These are phyloP conservation scores for Millerozyma miso DNA, from an alignment of 805 yeast genomes.

Conservation along the genomic window DNA sequence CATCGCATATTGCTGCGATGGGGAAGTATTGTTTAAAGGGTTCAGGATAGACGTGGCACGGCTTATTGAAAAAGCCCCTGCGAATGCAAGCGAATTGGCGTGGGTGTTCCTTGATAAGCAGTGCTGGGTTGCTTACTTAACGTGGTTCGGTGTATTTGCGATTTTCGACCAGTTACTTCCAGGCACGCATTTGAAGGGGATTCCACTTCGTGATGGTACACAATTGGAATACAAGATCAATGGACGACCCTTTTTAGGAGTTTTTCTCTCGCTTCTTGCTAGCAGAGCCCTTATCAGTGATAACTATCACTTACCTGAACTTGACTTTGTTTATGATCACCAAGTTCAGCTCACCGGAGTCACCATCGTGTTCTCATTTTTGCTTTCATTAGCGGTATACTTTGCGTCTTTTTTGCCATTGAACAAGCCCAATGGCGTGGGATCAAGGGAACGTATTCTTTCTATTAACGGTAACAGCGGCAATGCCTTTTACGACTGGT, in stretches of 20 bases:
- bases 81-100: conserved; percentile 16
- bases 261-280: conserved; percentile 32
- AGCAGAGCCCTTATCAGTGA: conserved; percentile 49
- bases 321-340: conserved; percentile 69
- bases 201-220: conserved; percentile 71
- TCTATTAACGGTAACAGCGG: conserved; percentile 88
- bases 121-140: conserved; percentile 61
- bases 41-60: conserved; percentile 36
- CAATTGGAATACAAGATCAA: conserved; percentile 72
- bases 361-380: conserved; percentile 58
- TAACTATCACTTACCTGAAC: conserved; percentile 66
- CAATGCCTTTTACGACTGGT: conserved; percentile 80
- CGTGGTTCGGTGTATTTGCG: conserved; percentile 70
- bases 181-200: conserved; percentile 62
- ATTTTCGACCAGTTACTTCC: conserved; percentile 57
- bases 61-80: conserved; percentile 34
- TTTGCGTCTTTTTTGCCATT: conserved; percentile 63
- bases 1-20: conserved; percentile 61
- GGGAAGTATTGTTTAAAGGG: conserved; percentile 50
- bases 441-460: conserved; percentile 63
- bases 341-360: conserved; percentile 60
- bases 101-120: conserved; percentile 36
- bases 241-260: conserved; percentile 57
- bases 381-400: conserved; percentile 64
- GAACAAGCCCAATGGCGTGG: conserved; percentile 43